Base-by-base conservation (phyloP, 208 protist genomes). In the Giardia duodenalis region DNA sequence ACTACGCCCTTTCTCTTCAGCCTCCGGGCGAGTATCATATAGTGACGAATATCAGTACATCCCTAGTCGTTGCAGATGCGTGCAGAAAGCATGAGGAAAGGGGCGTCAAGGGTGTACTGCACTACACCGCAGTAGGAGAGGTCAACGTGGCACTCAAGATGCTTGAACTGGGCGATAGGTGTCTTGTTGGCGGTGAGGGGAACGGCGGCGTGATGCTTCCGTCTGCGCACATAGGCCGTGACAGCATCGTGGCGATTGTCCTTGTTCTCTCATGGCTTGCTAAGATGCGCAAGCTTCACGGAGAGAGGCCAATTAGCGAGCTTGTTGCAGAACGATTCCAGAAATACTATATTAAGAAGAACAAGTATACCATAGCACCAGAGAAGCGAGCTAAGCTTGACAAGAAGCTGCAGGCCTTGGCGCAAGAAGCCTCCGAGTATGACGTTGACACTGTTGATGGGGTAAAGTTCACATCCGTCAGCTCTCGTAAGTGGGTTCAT, bases 131-230 rank as follows among this genome's bases (percentile, higher is more conserved):
- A 2, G 95, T 96, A 76, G 95, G 95, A 47, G 95, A 96, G 47
- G 94, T 95, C 42, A 92, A 96, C 47, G 95, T 96, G 0, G 95
- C 95, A 10, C 88, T 94, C 87, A 76, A 93, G 44, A 96, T 96
- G 95, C 4, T 93, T 0, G 67, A 92, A 1, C 67, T 93, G 1
- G 47, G 92, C 57, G 10, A n/a, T 4, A 89, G 94, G 0, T 76
- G 57, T 76, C 19, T 30, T 10, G 95, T 96, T 92, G 95, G 96
- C 0, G 95, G 95, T 45, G 95, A 96, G 90, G 96, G 96, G 22
- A 96, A 96, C 92, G 96, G 96, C 43, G 96, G 96, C 46, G 95
- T 96, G 0, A 96, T 96, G 95, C 46, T 96, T 3, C 93, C 95
- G 22, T 94, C 96, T 44, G 88, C 95, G 30, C 96, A 96, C 48